phyloP scores from a whole-genome alignment of 306 rosid species.

The Elaeagnus macrophylla region DNA sequence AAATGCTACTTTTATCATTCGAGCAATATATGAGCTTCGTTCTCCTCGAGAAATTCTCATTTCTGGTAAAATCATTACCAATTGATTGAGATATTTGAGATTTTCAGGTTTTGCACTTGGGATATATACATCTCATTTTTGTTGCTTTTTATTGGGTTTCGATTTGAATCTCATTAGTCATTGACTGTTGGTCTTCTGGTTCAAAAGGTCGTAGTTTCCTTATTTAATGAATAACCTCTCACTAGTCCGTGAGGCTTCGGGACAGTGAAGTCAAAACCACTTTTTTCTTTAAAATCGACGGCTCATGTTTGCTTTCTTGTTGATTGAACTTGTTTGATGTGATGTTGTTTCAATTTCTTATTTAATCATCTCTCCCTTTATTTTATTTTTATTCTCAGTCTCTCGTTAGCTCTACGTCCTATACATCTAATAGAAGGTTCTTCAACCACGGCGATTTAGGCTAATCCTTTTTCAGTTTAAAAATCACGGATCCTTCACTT shows the following conservation, averaged over 20 bases:
- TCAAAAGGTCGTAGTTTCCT: slow-evolving; percentile 17
- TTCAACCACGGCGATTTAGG: neutral
- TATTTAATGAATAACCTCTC: slow-evolving; percentile 13
- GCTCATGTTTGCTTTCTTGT: slow-evolving; percentile 22
- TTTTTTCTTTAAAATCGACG: slow-evolving; percentile 34
- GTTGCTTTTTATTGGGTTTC: slow-evolving; percentile 5
- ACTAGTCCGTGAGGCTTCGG: slow-evolving; percentile 8
- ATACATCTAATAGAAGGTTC: neutral
- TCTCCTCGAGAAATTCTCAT: slow-evolving; percentile 4
- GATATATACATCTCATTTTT: neutral
- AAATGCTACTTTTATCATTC: neutral
- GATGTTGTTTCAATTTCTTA: slow-evolving; percentile 9
- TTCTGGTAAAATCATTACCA: slow-evolving; percentile 2
- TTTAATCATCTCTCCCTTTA: neutral
- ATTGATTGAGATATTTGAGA: slow-evolving; percentile 10
- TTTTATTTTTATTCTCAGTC: neutral
- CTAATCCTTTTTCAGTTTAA: neutral
- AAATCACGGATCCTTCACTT: neutral
- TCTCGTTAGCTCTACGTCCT: neutral
- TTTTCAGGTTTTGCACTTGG: slow-evolving; percentile 1
- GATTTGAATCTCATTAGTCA: slow-evolving; percentile 5
- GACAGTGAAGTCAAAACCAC: slow-evolving; percentile 18
- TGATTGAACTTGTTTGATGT: slow-evolving; percentile 16
- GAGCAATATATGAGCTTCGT: neutral
- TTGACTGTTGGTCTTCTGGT: neutral